These are phyloP conservation scores for Fusarium virguliforme DNA, from an alignment of 2,329 filamentous ascomycete species.

Conservation along the genomic window DNA sequence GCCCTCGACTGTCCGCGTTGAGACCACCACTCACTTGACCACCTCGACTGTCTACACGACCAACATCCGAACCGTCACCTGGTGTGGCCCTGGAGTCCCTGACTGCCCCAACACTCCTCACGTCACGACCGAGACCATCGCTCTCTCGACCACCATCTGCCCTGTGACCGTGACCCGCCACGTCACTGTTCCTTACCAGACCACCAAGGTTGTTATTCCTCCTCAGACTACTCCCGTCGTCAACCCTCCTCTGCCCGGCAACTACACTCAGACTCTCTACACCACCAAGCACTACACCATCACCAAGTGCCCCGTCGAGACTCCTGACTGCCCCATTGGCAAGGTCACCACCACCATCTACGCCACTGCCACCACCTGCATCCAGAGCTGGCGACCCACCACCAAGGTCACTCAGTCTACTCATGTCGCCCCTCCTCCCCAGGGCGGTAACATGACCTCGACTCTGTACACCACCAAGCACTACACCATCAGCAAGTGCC, in stretches of 20 bases:
- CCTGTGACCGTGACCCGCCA: slow-evolving; percentile 37
- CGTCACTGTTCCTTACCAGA: slow-evolving; percentile 12
- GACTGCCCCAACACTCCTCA: slow-evolving; percentile 30
- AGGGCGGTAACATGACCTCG: slow-evolving; percentile 35
- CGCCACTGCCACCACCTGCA: slow-evolving; percentile 13
- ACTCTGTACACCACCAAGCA: slow-evolving; percentile 30
- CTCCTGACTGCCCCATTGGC: slow-evolving; percentile 14
- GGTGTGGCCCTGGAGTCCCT: slow-evolving; percentile 25
- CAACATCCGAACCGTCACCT: slow-evolving; percentile 34
- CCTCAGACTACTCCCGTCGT: slow-evolving; percentile 13
- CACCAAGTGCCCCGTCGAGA: slow-evolving; percentile 18
- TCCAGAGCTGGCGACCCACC: slow-evolving; percentile 7
- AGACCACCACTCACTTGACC: slow-evolving; percentile 47
- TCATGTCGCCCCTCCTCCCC: slow-evolving; percentile 8
- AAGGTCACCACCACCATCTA: slow-evolving; percentile 13
- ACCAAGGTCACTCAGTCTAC: slow-evolving; percentile 17
- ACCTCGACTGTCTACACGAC: slow-evolving; percentile 37
- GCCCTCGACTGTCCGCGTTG: neutral
- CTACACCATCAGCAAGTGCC: slow-evolving; percentile 10
- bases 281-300: slow-evolving; percentile 30
- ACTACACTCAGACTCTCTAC: slow-evolving; percentile 23
- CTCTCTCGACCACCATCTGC: slow-evolving; percentile 32
- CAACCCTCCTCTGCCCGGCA: slow-evolving; percentile 8
- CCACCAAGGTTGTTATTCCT: slow-evolving; percentile 6
- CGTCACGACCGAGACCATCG: slow-evolving; percentile 37